Evolutionary conservation across 352 stramenopile genomes (phyloP).

Genomic region (Phytopythium helicoides): DNA sequence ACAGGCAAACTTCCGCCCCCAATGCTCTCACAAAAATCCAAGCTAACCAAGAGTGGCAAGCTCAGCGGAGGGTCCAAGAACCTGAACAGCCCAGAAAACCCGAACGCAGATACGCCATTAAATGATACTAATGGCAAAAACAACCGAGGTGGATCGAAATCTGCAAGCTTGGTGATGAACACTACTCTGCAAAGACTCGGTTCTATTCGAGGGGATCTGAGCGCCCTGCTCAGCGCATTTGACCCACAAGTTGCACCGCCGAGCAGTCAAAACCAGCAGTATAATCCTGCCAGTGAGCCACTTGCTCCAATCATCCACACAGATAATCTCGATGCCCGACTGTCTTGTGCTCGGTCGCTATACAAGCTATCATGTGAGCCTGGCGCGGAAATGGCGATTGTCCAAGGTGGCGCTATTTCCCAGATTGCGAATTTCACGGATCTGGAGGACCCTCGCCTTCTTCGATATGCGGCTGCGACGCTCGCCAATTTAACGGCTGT

Average conservation of each 20-base stretch:
- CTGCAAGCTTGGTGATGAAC: not conserved
- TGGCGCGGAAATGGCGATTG: conserved; percentile 54
- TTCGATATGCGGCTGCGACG: conserved; percentile 60
- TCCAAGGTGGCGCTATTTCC: conserved; percentile 53
- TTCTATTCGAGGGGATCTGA: conserved; percentile 38
- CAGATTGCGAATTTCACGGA: conserved; percentile 77
- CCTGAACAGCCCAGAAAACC: not conserved
- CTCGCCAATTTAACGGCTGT: conserved; percentile 55
- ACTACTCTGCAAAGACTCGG: conserved; percentile 22
- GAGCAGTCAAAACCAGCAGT: not conserved
- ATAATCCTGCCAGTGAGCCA: not conserved
- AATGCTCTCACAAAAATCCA: not conserved
- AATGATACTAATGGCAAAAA: not conserved
- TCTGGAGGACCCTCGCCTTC: conserved; percentile 46
- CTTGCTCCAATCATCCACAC: conserved; percentile 3
- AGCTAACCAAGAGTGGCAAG: not conserved
- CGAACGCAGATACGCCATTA: too few species aligned
- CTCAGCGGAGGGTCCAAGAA: not conserved
- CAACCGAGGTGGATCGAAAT: not conserved
- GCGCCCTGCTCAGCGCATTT: conserved; percentile 15
- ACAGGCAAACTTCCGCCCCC: not conserved
- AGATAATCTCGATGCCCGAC: conserved; percentile 50
- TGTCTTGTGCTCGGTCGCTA: conserved; percentile 69
- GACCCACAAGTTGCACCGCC: conserved; percentile 10
- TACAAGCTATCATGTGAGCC: conserved; percentile 78